phyloP scores from a whole-genome alignment of 2,329 filamentous ascomycete genomes.

The Bipolaris victoriae region DNA sequence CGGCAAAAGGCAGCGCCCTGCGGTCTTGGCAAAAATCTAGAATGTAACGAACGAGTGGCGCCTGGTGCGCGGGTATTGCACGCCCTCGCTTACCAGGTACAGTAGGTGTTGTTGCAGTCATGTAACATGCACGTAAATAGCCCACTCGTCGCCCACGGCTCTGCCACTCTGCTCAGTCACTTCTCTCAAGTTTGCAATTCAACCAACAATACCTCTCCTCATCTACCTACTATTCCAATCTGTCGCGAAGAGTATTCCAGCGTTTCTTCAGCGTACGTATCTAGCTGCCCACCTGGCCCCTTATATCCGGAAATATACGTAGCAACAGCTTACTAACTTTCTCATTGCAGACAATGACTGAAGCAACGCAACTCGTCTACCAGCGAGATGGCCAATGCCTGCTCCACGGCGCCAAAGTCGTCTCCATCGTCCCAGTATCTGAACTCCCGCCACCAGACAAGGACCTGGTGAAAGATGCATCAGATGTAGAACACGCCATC shows the following conservation, averaged over 20 bases:
- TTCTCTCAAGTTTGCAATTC: too few relatives aligned
- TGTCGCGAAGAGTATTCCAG: background rate
- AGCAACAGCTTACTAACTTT: conserved; percentile 26
- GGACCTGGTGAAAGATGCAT: conserved; percentile 64
- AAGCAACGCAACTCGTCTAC: conserved; percentile 32
- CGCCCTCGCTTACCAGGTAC: background rate
- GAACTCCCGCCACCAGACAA: conserved; percentile 60
- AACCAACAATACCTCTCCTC: background rate
- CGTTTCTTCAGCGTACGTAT: background rate
- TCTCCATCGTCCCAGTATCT: conserved; percentile 57
- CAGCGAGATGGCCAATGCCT: conserved; percentile 52
- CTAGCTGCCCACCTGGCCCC: too few relatives aligned
- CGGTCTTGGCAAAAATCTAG: background rate
- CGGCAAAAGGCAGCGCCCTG: conserved; percentile 2
- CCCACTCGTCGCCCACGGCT: background rate
- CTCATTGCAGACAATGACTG: background rate
- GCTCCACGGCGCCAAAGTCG: conserved; percentile 54
- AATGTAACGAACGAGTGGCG: background rate
- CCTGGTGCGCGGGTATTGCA: background rate
- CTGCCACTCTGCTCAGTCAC: too few relatives aligned
- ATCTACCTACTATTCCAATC: background rate
- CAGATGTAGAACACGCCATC: conserved; percentile 46
- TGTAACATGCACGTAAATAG: background rate
- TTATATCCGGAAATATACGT: background rate
- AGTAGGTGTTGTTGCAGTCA: background rate